Base-by-base conservation (phyloP, 495 filamentous ascomycete genomes). In the Stereocaulon alpinum region DNA sequence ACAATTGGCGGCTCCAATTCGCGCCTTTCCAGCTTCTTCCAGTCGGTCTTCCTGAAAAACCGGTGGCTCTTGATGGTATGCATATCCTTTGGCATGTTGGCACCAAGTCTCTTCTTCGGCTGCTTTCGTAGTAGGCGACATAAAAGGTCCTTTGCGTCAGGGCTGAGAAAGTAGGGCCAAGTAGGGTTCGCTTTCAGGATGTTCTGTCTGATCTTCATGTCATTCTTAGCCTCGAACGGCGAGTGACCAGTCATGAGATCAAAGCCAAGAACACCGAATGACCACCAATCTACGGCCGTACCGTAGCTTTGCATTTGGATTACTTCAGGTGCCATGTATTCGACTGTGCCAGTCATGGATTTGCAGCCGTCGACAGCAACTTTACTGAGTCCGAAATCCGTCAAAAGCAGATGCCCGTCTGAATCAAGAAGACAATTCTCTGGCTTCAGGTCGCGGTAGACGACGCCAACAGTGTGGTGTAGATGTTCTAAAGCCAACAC, bases 271-370 rank as follows among this genome's bases (percentile, higher is more conserved):
- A 91, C 89, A 27, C 94, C 93, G 34, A 98, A 84, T 5, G 91
- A 94, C 93, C 93, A 98, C 91, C 91, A 98, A 75, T 98, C 93
- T 40, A 95, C 94, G 17, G 88, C 85, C 69, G 89, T 89, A 69
- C 90, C 91, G 70, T 98, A 98, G 64, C 82, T 82, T 61, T 86
- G 81, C 60, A 89, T 88, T 45, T 78, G 78, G 64, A 98, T 83
- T 41, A 98, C 86, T 74, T 98, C 93, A 4, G 93, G 93, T 0
- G 93, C 93, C 94, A 97, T 97, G 80, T 97, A 98, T 65, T 96
- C 93, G 63, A 95, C 82, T 2, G 93, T 98, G 60, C 93, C 93
- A 14, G 95, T 85, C 63, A 89, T 80, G 42, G 89, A 94, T 69
- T 86, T 87, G 78, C 90, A 96, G 64, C 85, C 79, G 63, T 88